These are phyloP conservation scores for Bryoglossum gracile DNA, from an alignment of 495 filamentous ascomycete species.

Conservation along the genomic window DNA sequence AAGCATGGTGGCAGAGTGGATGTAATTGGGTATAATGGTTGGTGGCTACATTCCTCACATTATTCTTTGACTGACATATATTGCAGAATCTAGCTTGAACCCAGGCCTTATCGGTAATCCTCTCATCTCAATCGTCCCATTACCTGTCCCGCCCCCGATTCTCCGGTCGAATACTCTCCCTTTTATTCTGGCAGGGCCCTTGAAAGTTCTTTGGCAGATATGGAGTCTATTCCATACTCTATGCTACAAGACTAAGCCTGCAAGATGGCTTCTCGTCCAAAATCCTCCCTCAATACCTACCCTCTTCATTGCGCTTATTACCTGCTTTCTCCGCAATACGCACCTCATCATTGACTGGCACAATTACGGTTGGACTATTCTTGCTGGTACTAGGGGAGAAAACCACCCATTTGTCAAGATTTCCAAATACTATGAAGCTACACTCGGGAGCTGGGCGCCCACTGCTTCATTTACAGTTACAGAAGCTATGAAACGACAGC, in stretches of 20 bases:
- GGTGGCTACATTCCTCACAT: not conserved
- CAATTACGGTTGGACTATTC: conserved; percentile 96
- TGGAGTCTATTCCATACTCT: conserved; percentile 60
- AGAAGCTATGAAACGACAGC: conserved; percentile 70
- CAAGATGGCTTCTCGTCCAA: conserved; percentile 78
- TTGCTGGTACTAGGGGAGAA: conserved; percentile 57
- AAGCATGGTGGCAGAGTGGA: conserved; percentile 73
- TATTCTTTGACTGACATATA: conserved; percentile 7
- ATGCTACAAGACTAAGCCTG: conserved; percentile 61
- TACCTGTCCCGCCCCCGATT: conserved; percentile 51
- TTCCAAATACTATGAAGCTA: conserved; percentile 67
- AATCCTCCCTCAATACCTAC: conserved; percentile 96
- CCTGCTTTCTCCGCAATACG: conserved; percentile 73
- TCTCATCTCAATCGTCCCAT: conserved; percentile 49
- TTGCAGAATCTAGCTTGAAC: conserved; percentile 45
- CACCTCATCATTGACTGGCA: conserved; percentile 94
- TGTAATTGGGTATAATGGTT: conserved; percentile 83
- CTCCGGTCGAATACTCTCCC: conserved; percentile 62
- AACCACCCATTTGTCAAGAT: conserved; percentile 70
- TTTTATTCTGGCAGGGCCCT: conserved; percentile 71
- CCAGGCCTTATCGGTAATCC: conserved; percentile 60
- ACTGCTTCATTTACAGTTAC: conserved; percentile 80
- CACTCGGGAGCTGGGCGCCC: conserved; percentile 56
- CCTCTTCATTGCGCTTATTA: conserved; percentile 61
- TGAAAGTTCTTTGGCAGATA: conserved; percentile 83